phyloP scores from a whole-genome alignment of 192 early-diverging fungal species.

The Coemansia erecta region DNA sequence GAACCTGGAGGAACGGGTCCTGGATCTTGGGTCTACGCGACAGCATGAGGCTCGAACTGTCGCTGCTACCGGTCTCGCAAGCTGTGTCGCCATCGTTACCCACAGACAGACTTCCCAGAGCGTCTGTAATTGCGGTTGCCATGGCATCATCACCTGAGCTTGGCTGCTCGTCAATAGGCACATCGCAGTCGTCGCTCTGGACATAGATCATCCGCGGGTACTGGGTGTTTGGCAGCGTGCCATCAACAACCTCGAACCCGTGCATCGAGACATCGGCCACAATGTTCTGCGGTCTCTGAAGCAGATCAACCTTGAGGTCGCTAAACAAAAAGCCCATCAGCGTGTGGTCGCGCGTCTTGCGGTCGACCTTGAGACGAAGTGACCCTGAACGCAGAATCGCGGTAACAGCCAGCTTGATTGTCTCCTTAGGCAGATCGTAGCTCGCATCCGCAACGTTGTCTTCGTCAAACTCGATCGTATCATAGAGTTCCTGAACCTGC shows the following conservation, averaged over 20 bases:
- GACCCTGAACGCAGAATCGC: conserved; percentile 77
- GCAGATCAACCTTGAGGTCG: conserved; percentile 39
- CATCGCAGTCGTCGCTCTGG: conserved; percentile 33
- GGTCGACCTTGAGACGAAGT: conserved; percentile 66
- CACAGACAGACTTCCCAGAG: conserved; percentile 7
- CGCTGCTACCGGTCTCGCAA: conserved; percentile 14
- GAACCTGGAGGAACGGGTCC: conserved; percentile 51
- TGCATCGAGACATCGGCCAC: conserved; percentile 51
- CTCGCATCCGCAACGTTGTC: conserved; percentile 53
- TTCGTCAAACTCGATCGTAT: conserved; percentile 94
- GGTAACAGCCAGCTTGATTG: conserved; percentile 60
- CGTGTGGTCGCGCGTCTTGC: conserved; percentile 43
- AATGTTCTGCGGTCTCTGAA: conserved; percentile 44
- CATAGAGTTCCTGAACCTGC: conserved; percentile 86
- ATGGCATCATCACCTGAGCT: conserved; percentile 1
- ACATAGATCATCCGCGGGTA: conserved; percentile 54
- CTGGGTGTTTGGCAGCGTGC: conserved; percentile 45
- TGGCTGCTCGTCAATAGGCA: background rate
- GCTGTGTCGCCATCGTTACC: background rate
- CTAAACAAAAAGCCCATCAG: conserved; percentile 52
- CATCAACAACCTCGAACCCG: conserved; percentile 53
- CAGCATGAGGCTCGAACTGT: background rate
- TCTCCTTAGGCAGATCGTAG: conserved; percentile 53
- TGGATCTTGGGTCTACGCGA: conserved; percentile 1
- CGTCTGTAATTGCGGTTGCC: conserved; percentile 9